Evolutionary conservation across 139 green algal genomes (phyloP), one percentile per base, ranked within the genome.

Genomic region (Monoraphidium neglectum): DNA sequence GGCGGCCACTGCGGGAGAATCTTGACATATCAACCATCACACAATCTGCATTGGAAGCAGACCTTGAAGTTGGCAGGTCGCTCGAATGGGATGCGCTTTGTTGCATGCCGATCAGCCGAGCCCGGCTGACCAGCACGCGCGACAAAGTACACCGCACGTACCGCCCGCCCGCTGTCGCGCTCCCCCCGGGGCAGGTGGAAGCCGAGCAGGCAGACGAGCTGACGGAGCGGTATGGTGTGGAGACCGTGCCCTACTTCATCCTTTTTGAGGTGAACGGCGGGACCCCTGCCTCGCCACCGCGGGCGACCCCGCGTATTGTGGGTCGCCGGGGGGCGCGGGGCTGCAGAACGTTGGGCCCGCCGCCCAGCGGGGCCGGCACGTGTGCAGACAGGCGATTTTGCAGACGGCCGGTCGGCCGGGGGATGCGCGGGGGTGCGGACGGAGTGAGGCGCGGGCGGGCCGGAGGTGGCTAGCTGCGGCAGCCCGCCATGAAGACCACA

Each of bases 201-300:
- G 93, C 91, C 3, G 94, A 98, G 76, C 87, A 90, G 43, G 83
- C 92, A 23, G 70, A 90, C 47, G 93, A 94, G 2, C 66, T 96
- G 0, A 90, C 89, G 0, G 81, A 93, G 49, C 49, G 79, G 36
- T 94, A 87, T 69, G 81, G 74, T 3, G 87, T 98, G 2, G 77
- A 84, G 0, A 85, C 87, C 2, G 93, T 98, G 26, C 94, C 94
- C 1, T 87, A 82, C 71, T 94, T 96, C 60, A 54, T 93, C 1
- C 84, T 98, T 36, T 51, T 93, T 3, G 77, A 87, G 75, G 84
- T 85, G 35, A 37, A 2, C 6, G 23, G 35, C 51, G 15, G 4
- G 54, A 47, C 46, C 1, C 13, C 67, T n/a, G n/a, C n/a, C n/a
- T n/a, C n/a, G n/a, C n/a, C n/a, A n/a, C n/a, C n/a, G n/a, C n/a